Percentiles rank a stretch among this genome's conserved stretches.
Evolutionary conservation across 495 filamentous ascomycete species (phyloP).

Genomic region (Daldinia vernicosa): DNA sequence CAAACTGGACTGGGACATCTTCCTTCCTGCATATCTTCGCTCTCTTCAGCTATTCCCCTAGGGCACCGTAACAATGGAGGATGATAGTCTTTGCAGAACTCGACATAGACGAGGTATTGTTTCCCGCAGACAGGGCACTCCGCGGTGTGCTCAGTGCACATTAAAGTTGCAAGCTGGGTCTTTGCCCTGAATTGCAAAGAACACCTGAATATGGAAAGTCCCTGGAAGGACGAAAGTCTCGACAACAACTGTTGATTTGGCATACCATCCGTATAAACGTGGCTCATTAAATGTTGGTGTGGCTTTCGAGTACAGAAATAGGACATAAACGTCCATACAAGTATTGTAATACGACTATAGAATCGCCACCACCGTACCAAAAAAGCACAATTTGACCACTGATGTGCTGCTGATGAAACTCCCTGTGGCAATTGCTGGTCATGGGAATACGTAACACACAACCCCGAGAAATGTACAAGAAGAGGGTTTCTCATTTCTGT

Average conservation of each 20-base stretch:
- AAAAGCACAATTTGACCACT: constrained; percentile 38
- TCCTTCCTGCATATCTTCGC: constrained; percentile 57
- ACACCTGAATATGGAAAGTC: constrained; percentile 30
- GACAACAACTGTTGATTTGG: constrained; percentile 40
- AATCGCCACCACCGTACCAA: constrained; percentile 38
- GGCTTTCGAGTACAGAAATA: constrained; percentile 41
- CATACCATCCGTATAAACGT: constrained; percentile 44
- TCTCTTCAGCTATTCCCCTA: constrained; percentile 46
- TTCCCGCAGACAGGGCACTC: constrained; percentile 63
- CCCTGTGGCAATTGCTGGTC: constrained; percentile 48
- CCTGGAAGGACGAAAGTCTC: constrained; percentile 38
- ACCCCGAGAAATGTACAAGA: constrained; percentile 29
- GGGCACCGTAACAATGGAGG: constrained; percentile 56
- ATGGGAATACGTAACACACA: constrained; percentile 47
- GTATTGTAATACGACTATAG: constrained; percentile 33
- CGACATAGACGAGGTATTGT: constrained; percentile 59
- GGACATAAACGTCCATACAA: constrained; percentile 18
- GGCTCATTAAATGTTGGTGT: constrained; percentile 37
- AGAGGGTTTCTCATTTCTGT: constrained; percentile 41
- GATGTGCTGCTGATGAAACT: constrained; percentile 37
- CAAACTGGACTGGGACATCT: constrained; percentile 59
- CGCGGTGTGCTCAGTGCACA: constrained; percentile 59
- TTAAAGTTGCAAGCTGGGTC: constrained; percentile 49
- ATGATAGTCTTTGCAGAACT: constrained; percentile 58
- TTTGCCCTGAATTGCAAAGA: constrained; percentile 34